These are phyloP conservation scores for Tagetes erecta DNA, from an alignment of 129 eudicot genomes.

Conservation along the genomic window DNA sequence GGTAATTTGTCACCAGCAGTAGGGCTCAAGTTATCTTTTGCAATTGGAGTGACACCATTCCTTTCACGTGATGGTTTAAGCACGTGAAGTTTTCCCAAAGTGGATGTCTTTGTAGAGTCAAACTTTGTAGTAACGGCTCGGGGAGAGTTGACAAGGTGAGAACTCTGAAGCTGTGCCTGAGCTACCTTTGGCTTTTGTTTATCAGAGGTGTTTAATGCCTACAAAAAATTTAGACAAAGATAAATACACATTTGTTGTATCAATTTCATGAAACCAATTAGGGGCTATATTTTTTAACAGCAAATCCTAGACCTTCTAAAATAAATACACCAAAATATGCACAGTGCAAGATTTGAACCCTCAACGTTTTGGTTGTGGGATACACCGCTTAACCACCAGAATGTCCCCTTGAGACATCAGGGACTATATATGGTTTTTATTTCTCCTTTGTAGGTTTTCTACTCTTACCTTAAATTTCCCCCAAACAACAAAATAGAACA, in stretches of 20 bases:
- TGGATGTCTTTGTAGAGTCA: slow-evolving; percentile 52
- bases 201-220: slow-evolving; percentile 58
- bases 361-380: no score
- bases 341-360: background rate
- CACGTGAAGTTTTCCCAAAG: slow-evolving; percentile 63
- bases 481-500: background rate
- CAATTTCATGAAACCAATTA: background rate
- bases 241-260: slow-evolving; percentile 17
- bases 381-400: no score
- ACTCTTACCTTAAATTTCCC: background rate
- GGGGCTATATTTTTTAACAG: no score
- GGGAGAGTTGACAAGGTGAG: slow-evolving; percentile 50
- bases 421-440: background rate
- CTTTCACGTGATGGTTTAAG: slow-evolving; percentile 77
- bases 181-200: slow-evolving; percentile 63
- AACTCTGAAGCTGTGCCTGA: slow-evolving; percentile 47
- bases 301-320: no score
- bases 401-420: no score
- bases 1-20: slow-evolving; percentile 40
- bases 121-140: slow-evolving; percentile 49
- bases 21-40: slow-evolving; percentile 64
- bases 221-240: slow-evolving; percentile 6
- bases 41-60: slow-evolving; percentile 51
- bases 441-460: background rate
- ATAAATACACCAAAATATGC: background rate